Percentiles rank a stretch among this genome's conserved stretches.
These are phyloP conservation scores for Drechslerella stenobrocha DNA, from an alignment of 2,329 filamentous ascomycete genomes.

Conservation along the genomic window DNA sequence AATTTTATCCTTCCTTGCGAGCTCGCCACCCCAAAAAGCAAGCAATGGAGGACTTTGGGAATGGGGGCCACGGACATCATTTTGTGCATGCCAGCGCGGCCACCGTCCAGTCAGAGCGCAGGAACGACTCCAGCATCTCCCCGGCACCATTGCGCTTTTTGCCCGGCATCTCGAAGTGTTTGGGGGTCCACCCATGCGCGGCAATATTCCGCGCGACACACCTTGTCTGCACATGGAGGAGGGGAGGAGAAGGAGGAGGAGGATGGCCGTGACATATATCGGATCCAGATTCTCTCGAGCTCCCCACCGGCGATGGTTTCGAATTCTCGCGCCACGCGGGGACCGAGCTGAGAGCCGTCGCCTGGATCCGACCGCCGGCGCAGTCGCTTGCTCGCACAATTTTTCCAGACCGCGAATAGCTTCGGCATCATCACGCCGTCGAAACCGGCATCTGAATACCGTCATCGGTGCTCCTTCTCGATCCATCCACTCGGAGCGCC, in stretches of 20 bases:
- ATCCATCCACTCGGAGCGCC: not conserved
- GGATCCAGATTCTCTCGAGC: not conserved
- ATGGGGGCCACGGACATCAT: too few relatives aligned
- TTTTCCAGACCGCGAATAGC: conserved; percentile 14
- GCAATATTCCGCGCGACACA: not conserved
- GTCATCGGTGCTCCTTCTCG: conserved; percentile 9
- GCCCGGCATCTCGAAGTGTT: conserved; percentile 22
- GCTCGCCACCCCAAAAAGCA: not conserved
- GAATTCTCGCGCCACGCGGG: not conserved
- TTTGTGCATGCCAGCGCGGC: too few relatives aligned
- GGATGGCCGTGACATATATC: not conserved
- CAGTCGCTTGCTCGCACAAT: conserved; percentile 23
- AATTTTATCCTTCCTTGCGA: not conserved
- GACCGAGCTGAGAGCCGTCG: not conserved
- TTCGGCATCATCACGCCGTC: not conserved
- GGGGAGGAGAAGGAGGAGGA: not conserved
- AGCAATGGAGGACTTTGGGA: too few relatives aligned
- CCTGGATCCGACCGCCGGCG: conserved; percentile 9
- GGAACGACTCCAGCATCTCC: conserved; percentile 10
- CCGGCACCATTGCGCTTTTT: conserved; percentile 22
- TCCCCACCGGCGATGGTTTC: conserved; percentile 4
- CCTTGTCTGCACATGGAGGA: not conserved
- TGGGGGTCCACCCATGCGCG: not conserved
- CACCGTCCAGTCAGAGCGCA: not conserved
- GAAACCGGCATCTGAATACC: not conserved